Base-by-base conservation (phyloP, 805 yeast genomes). In the Spathaspora hagerdaliae region DNA sequence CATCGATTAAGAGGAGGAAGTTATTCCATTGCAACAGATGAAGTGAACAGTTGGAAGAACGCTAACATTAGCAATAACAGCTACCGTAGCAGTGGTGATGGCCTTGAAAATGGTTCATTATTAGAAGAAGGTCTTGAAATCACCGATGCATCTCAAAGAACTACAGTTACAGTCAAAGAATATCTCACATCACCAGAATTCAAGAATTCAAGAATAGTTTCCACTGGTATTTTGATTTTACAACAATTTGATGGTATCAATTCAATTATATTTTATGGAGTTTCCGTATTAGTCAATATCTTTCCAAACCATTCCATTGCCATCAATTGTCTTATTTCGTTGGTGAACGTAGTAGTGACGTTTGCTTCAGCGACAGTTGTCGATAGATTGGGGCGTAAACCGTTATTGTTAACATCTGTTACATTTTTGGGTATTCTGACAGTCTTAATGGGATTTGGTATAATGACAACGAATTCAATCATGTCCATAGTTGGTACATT, bases 191-290 rank as follows among this genome's bases (percentile, higher is more conserved):
- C 73, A 13, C 65, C 78, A 0, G 72, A 64, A 38, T 89, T 78
- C 64, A 61, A 67, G 31, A 78, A 77, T 43, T 82, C 94, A 5
- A 71, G 83, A 40, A 56, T 77, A 14, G 85, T 83, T 0, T 86
- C 90, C 8, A 79, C 90, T 0, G 79, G 85, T 2, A 75, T 89
- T 13, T 78, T 91, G 73, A 68, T 83, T 15, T 84, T 91, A 13
- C 99, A 94, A 67, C 99, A 94, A 63, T 79, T 92, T 47, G 82
- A 89, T 55, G 99, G 99, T 31, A 87, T 94, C 60, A 94, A 94
- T 63, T 82, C 96, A 1, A 89, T 94, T 48, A 81, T 94, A 15
- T 88, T 92, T 60, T 94, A 92, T 62, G 99, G 99, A 5, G 97
- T 92, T 5, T 79, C 87, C 11, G 86, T 92, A 1, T 71, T 94